Evolutionary conservation across 345 rosid genomes (phyloP), one percentile per base, ranked within the genome.

Genomic region (Ceriops zippeliana): DNA sequence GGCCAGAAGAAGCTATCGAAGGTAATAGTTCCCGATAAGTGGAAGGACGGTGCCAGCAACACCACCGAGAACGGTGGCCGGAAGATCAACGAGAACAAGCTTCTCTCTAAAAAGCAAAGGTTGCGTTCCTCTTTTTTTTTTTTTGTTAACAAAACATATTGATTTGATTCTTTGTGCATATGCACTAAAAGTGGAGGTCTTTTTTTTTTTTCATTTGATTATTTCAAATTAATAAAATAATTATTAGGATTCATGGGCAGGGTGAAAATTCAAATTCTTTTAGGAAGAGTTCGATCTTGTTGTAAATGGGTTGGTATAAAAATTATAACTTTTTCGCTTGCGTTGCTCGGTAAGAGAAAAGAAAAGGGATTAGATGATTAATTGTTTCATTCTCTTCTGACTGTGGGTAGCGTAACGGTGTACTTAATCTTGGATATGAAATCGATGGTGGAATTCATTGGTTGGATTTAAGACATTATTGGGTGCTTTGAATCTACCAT

Each of bases 41-140:
- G 99, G 98, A 92, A 95, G 89, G 97, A 89, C 78, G 99, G 99
- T 62, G 99, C 99, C 74, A 83, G 89, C 76, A 92, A 95, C 87
- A 87, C 91, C 62, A 84, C 75, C 61, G 99, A 95, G 79, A 86
- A 92, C 54, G 98, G 98, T 63, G 98, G 98, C 37, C 98, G 97
- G 56, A 96, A 96, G 74, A 79, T 90, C 86, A 95, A 95, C 77
- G 98, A 95, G 89, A 95, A 95, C 84, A 95, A 92, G 42, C 98
- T 95, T 82, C 96, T 95, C 76, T 92, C 97, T 53, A 90, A 90
- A 76, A 95, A 91, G 74, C 79, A 80, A 54, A 82, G 98, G 97
- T 91, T 2, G 56, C 3, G 16, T 34, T 64, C 24, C n/a, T 31
- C 6, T 32, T 8, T 2, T 15, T 0, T 9, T n/a, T 27, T 2